These are phyloP conservation scores for Lachancea lanzarotensis DNA, from an alignment of 805 yeast species.

Conservation along the genomic window DNA sequence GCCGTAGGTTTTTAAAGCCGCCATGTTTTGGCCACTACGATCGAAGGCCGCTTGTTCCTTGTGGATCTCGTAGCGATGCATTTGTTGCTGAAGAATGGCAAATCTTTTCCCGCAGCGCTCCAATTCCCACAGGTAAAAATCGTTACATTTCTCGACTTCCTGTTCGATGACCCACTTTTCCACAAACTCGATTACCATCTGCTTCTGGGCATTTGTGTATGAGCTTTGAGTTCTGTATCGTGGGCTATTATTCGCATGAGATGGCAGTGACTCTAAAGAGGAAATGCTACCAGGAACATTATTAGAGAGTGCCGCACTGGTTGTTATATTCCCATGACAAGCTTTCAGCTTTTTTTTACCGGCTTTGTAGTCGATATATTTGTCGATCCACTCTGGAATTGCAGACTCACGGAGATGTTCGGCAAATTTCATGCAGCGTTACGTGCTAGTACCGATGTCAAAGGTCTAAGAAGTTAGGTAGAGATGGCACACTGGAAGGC, in stretches of 20 bases:
- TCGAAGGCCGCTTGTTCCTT: neutral
- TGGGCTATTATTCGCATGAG: neutral
- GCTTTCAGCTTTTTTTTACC: constrained; percentile 38
- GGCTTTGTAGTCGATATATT: constrained; percentile 64
- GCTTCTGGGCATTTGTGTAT: constrained; percentile 12
- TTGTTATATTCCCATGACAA: constrained; percentile 8
- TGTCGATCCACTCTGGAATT: constrained; percentile 84
- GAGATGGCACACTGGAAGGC: no score
- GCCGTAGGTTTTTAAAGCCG: constrained; percentile 3
- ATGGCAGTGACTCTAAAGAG: neutral
- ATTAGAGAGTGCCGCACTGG: constrained; percentile 7
- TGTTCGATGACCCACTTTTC: constrained; percentile 29
- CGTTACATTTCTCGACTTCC: constrained; percentile 29
- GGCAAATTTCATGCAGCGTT: constrained; percentile 53
- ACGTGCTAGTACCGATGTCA: no score
- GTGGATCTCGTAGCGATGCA: constrained; percentile 15
- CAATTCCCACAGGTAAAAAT: constrained; percentile 29
- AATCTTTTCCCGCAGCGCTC: constrained; percentile 23
- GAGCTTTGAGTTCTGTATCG: constrained; percentile 1
- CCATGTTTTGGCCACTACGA: neutral
- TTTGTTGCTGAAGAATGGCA: constrained; percentile 21
- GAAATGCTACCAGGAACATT: neutral
- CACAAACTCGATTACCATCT: constrained; percentile 24
- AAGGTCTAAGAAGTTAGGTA: no score
- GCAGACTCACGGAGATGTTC: constrained; percentile 54